A percentile compares a stretch with the other conserved stretches of the same genome.
phyloP scores from a whole-genome alignment of 2,329 filamentous ascomycete species.

The Cucurbitaria berberidis region DNA sequence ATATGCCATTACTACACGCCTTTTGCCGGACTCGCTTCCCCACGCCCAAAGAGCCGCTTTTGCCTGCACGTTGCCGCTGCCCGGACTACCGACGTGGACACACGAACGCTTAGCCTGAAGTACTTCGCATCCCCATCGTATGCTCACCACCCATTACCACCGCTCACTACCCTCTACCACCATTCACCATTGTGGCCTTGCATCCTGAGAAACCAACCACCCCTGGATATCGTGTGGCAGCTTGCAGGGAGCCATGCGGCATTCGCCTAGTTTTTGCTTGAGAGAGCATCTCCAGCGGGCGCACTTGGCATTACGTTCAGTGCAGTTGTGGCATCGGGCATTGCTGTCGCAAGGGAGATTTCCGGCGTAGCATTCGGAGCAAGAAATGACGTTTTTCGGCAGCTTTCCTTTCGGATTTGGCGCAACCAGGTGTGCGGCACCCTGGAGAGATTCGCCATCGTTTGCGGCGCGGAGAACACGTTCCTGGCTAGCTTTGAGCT shows the following conservation, averaged over 20 bases:
- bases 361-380: conserved; percentile 37
- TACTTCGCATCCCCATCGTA: background rate
- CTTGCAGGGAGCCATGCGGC: conserved; percentile 27
- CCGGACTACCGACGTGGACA: too few species aligned
- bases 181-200: conserved; percentile 26
- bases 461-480: conserved; percentile 17
- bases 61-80: too few species aligned
- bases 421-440: conserved; percentile 33
- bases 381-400: conserved; percentile 27
- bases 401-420: conserved; percentile 25
- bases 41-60: too few species aligned
- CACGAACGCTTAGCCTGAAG: too few species aligned
- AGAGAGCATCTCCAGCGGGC: conserved; percentile 38
- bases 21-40: too few species aligned
- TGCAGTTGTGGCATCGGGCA: conserved; percentile 31
- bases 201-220: conserved; percentile 17
- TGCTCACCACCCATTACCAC: background rate
- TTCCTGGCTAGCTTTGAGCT: conserved; percentile 8
- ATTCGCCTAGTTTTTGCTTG: conserved; percentile 30
- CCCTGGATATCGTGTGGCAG: conserved; percentile 29
- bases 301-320: conserved; percentile 24
- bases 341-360: conserved; percentile 32
- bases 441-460: conserved; percentile 22
- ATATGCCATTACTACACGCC: too few species aligned
- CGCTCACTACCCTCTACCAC: conserved; percentile 16